phyloP scores from a whole-genome alignment of 805 yeast genomes.

The Lipomyces starkeyi region DNA sequence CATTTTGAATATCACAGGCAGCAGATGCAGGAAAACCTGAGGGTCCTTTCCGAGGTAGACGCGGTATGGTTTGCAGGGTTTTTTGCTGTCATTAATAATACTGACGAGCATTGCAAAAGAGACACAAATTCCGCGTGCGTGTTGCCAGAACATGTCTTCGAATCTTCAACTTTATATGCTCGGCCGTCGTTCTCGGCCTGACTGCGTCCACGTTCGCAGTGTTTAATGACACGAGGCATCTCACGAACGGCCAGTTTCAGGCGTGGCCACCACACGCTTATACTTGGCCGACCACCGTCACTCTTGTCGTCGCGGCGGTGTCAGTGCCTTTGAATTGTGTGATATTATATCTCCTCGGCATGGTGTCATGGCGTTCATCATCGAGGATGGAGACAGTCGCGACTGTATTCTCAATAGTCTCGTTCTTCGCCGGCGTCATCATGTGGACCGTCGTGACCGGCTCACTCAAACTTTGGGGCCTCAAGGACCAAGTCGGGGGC shows the following conservation, averaged over 20 bases:
- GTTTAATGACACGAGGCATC: not conserved
- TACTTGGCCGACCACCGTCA: not conserved
- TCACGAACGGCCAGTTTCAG: not conserved
- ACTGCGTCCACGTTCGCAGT: constrained; percentile 1
- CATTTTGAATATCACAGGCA: not conserved
- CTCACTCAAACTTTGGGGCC: constrained; percentile 6
- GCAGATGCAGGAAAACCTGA: not conserved
- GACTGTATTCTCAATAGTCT: not conserved
- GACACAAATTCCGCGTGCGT: not conserved
- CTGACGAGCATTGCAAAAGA: not conserved
- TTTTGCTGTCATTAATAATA: not conserved
- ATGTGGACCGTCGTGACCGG: constrained; percentile 8
- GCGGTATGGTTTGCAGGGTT: not conserved
- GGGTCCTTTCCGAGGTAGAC: not conserved
- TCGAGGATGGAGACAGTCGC: not conserved
- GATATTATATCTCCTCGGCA: not conserved
- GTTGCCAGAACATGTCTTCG: not conserved
- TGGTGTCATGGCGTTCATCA: constrained; percentile 3
- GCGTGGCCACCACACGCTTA: constrained; percentile 1
- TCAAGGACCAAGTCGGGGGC: not conserved
- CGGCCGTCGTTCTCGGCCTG: constrained; percentile 7
- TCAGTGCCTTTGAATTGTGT: not conserved
- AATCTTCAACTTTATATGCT: constrained; percentile 4
- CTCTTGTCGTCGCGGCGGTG: constrained; percentile 6
- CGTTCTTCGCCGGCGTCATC: constrained; percentile 5